Conservation (phyloP, 2,329 filamentous ascomycete genomes). For the Aspergillus brasiliensis region DNA sequence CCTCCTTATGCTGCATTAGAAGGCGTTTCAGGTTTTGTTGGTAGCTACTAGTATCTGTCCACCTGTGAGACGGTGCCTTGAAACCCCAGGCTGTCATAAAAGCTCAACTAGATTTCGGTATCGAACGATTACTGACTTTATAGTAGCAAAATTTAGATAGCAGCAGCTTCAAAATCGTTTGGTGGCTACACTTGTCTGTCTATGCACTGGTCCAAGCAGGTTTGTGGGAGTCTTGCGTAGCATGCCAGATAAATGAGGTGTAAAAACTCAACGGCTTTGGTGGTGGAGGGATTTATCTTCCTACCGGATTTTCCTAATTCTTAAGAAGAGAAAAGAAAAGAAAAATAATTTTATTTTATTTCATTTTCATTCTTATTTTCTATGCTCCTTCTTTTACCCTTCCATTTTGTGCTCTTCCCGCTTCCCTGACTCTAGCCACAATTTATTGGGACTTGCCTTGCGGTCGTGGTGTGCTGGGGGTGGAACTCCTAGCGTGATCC, state of each 20-base stretch:
- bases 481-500: constrained; percentile 26
- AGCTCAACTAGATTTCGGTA: not conserved
- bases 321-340: not conserved
- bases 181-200: not conserved
- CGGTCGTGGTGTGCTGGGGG: constrained; percentile 15
- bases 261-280: not conserved
- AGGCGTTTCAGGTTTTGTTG: not conserved
- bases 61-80: not conserved
- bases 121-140: not conserved
- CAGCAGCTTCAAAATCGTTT: too few relatives aligned
- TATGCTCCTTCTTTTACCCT: not conserved
- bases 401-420: not conserved
- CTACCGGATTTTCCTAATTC: not conserved
- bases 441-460: constrained; percentile 8
- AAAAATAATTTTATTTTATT: not conserved
- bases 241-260: not conserved
- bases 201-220: not conserved
- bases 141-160: not conserved
- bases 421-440: not conserved
- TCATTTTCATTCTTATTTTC: not conserved
- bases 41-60: not conserved
- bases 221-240: not conserved
- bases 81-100: not conserved
- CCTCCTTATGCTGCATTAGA: not conserved
- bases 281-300: not conserved